phyloP scores from a whole-genome alignment of 2,329 filamentous ascomycete species.

The Neopestalotiopsis sp. region DNA sequence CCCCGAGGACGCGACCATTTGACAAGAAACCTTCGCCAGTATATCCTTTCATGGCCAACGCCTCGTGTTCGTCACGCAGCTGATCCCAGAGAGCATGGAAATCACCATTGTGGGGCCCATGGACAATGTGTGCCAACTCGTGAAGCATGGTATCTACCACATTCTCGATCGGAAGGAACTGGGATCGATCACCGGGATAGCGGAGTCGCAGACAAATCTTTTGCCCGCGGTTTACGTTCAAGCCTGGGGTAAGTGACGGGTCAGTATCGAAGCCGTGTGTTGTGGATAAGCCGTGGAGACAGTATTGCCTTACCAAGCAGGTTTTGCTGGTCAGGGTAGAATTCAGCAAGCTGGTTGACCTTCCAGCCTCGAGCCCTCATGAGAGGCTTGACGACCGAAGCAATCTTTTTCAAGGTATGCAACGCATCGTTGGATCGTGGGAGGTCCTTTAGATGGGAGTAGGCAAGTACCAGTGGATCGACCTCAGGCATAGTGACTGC shows the following conservation, averaged over 20 bases:
- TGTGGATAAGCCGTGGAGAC: background rate
- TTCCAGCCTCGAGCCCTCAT: constrained; percentile 88
- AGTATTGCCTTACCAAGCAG: constrained; percentile 63
- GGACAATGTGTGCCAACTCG: constrained; percentile 87
- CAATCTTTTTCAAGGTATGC: constrained; percentile 75
- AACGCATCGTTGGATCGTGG: constrained; percentile 56
- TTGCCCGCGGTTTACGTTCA: constrained; percentile 79
- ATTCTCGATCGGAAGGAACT: constrained; percentile 81
- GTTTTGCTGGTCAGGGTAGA: constrained; percentile 76
- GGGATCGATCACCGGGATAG: constrained; percentile 72
- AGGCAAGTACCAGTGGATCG: constrained; percentile 52
- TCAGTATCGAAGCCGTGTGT: too few species aligned
- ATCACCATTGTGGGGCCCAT: constrained; percentile 79
- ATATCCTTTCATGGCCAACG: constrained; percentile 79
- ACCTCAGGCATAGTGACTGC: constrained; percentile 43
- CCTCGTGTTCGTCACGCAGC: constrained; percentile 82
- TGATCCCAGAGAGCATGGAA: constrained; percentile 92
- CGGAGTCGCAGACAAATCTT: constrained; percentile 85
- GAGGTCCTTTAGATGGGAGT: constrained; percentile 53
- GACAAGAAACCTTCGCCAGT: constrained; percentile 89
- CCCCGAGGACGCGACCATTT: constrained; percentile 75
- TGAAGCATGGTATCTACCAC: constrained; percentile 92
- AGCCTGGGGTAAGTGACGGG: constrained; percentile 46
- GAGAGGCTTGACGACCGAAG: constrained; percentile 90
- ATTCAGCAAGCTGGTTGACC: constrained; percentile 81